Percentiles rank a stretch among this genome's conserved stretches.
Evolutionary conservation across 257 asterid species (phyloP).

Genomic region (Echium plantagineum): DNA sequence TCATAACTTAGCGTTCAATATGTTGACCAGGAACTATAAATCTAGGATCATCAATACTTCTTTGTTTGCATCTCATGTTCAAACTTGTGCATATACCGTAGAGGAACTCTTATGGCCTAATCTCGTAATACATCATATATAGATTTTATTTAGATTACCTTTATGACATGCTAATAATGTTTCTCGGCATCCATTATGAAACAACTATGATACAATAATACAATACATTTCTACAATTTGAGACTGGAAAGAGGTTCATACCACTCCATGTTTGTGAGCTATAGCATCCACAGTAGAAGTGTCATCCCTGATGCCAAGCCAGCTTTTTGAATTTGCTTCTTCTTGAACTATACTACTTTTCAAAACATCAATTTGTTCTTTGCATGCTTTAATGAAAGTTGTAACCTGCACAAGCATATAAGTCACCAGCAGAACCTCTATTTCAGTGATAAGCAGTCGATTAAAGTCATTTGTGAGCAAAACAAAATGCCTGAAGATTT

Average conservation of each 20-base stretch:
- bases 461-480: neutral
- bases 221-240: neutral
- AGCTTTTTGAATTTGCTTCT: constrained; percentile 71
- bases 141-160: too few species aligned
- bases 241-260: constrained; percentile 14
- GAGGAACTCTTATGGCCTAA: too few species aligned
- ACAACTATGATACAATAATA: neutral
- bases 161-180: too few species aligned
- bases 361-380: constrained; percentile 88
- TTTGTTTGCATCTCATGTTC: too few species aligned
- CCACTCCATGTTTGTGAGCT: constrained; percentile 98
- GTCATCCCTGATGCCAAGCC: constrained; percentile 67
- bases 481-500: neutral
- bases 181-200: neutral
- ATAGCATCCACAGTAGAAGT: constrained; percentile 57
- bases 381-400: constrained; percentile 74
- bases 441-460: neutral
- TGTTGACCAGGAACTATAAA: too few species aligned
- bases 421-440: constrained; percentile 39
- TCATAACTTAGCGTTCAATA: too few species aligned
- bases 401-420: constrained; percentile 47
- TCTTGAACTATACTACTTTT: constrained; percentile 54
- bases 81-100: too few species aligned
- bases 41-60: too few species aligned
- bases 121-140: too few species aligned